Percentiles rank a stretch among this genome's conserved stretches.
Evolutionary conservation across 2,329 filamentous ascomycete genomes (phyloP).

Genomic region (Colletotrichum sp.): DNA sequence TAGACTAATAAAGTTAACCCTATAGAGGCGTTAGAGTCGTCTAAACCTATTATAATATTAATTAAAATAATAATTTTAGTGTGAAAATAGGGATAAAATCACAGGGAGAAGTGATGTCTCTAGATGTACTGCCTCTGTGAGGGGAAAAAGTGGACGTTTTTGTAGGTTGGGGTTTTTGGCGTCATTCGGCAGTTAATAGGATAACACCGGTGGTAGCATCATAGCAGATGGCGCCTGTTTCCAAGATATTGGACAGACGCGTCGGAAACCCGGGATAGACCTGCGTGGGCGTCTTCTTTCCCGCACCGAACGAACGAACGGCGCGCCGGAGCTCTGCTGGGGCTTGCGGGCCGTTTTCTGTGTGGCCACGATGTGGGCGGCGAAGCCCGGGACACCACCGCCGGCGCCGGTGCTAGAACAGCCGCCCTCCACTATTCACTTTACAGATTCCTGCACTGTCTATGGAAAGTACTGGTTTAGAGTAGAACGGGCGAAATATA

Average conservation of each 20-base stretch:
- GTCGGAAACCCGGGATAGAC: neutral
- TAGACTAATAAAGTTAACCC: no score
- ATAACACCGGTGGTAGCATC: neutral
- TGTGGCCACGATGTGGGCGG: neutral
- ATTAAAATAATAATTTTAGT: no score
- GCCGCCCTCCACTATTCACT: conserved; percentile 8
- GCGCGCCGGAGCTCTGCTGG: neutral
- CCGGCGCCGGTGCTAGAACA: neutral
- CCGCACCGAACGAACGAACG: neutral
- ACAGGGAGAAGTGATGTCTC: no score
- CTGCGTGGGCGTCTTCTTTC: neutral
- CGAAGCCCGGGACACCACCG: neutral
- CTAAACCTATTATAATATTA: no score
- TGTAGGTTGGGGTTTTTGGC: no score
- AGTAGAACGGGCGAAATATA: neutral
- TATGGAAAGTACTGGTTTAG: neutral
- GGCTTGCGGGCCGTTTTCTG: neutral
- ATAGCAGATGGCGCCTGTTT: neutral
- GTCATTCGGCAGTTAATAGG: no score
- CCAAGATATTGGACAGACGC: neutral
- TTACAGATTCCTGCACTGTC: conserved; percentile 19
- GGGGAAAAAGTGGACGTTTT: no score
- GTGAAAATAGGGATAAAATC: no score
- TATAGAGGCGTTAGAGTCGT: no score
- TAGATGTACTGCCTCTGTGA: no score